Evolutionary conservation across 2,329 filamentous ascomycete species (phyloP).

Genomic region (Cladosporium sp.): DNA sequence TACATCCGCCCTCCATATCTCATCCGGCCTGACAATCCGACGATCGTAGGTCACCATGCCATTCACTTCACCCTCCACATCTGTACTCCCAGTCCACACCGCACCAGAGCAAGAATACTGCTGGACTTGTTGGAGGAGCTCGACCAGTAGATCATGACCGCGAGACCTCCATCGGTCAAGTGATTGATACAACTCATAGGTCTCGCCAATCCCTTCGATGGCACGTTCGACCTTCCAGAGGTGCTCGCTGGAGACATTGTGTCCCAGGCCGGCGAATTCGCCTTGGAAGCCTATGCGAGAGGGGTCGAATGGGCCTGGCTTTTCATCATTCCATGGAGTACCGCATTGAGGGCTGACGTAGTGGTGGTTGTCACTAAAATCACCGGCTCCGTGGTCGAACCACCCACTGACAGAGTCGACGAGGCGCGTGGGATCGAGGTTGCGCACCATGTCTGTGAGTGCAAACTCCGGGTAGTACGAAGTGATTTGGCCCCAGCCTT

Average conservation of each 20-base stretch:
- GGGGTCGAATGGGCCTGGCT: slow-evolving; percentile 53
- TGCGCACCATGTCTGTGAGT: slow-evolving; percentile 52
- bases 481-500: slow-evolving; percentile 63
- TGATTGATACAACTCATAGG: slow-evolving; percentile 61
- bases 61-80: slow-evolving; percentile 72
- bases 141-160: slow-evolving; percentile 47
- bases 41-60: slow-evolving; percentile 63
- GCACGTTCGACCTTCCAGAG: slow-evolving; percentile 61
- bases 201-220: slow-evolving; percentile 58
- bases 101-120: slow-evolving; percentile 61
- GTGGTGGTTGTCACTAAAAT: slow-evolving; percentile 67
- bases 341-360: slow-evolving; percentile 69
- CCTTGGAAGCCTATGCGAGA: slow-evolving; percentile 64
- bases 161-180: slow-evolving; percentile 64
- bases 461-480: slow-evolving; percentile 51
- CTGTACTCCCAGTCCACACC: slow-evolving; percentile 70
- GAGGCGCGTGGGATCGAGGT: slow-evolving; percentile 60
- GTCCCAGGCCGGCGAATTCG: slow-evolving; percentile 66
- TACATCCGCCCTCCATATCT: slow-evolving; percentile 59
- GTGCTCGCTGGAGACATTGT: slow-evolving; percentile 59
- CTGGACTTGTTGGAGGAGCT: slow-evolving; percentile 48
- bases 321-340: slow-evolving; percentile 60
- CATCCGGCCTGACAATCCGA: slow-evolving; percentile 53
- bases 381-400: slow-evolving; percentile 64
- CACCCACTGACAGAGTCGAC: slow-evolving; percentile 62